These are phyloP conservation scores for Coprinopsis marcescibilis DNA, from an alignment of 768 basidiomycete species.

Conservation along the genomic window DNA sequence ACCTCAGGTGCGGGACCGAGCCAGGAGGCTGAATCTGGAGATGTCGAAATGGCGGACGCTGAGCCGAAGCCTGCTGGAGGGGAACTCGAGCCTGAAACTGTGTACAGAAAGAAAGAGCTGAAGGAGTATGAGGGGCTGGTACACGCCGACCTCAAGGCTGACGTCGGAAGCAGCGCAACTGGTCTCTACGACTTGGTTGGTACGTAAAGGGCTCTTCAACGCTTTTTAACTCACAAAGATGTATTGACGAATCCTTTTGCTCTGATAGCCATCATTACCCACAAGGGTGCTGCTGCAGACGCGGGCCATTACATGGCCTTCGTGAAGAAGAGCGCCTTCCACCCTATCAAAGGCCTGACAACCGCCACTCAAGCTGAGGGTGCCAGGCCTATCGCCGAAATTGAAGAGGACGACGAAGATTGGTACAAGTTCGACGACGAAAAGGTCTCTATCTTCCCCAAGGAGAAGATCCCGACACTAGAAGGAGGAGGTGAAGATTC, in stretches of 20 bases:
- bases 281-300: constrained; percentile 94
- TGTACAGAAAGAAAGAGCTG: constrained; percentile 59
- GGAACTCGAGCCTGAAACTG: constrained; percentile 61
- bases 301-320: constrained; percentile 95
- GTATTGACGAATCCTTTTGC: constrained; percentile 1
- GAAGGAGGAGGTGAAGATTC: constrained; percentile 73
- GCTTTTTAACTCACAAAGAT: too few species aligned
- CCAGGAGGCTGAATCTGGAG: constrained; percentile 22
- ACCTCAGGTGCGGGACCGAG: constrained; percentile 16
- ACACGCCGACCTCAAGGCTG: constrained; percentile 53
- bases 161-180: constrained; percentile 68
- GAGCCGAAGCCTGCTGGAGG: constrained; percentile 22
- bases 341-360: constrained; percentile 28
- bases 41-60: constrained; percentile 46
- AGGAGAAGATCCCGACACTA: constrained; percentile 76
- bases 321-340: constrained; percentile 73
- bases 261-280: constrained; percentile 81
- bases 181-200: constrained; percentile 91
- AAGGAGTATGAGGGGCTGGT: constrained; percentile 61
- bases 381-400: constrained; percentile 23
- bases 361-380: constrained; percentile 16
- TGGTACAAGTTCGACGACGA: constrained; percentile 99
- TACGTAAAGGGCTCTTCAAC: too few species aligned
- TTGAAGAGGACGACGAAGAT: constrained; percentile 66
- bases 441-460: constrained; percentile 81